Conservation (phyloP, 495 filamentous ascomycete genomes). For the Aeminium ludgeri region DNA sequence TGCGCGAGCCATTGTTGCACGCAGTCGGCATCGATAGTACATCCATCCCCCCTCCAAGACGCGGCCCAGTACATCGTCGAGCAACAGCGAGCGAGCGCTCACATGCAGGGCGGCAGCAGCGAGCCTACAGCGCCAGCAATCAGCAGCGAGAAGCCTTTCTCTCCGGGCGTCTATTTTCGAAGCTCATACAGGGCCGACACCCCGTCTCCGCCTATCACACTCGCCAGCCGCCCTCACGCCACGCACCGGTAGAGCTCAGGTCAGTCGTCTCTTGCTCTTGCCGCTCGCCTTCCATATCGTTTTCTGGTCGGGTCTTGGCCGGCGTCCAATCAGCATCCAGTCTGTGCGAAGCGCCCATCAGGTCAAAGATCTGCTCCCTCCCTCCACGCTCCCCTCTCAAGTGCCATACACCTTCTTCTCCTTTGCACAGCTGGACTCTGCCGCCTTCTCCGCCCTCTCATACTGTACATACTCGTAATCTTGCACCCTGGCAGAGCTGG, state of each 20-base stretch:
- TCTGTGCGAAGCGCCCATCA: constrained; percentile 16
- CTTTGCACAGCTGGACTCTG: constrained; percentile 12
- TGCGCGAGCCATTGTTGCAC: too few relatives aligned
- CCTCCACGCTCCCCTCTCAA: constrained; percentile 2
- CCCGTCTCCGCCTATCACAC: constrained; percentile 27
- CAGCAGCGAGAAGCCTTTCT: too few relatives aligned
- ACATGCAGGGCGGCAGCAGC: background rate
- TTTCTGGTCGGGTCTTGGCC: background rate
- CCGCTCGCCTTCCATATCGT: background rate
- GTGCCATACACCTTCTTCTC: background rate
- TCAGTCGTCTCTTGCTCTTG: constrained; percentile 1
- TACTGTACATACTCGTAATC: constrained; percentile 1
- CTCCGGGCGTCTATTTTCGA: constrained; percentile 26
- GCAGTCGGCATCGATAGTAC: background rate
- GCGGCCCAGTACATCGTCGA: too few relatives aligned
- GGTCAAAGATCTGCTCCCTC: background rate
- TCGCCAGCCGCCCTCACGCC: background rate
- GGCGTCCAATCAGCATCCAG: background rate
- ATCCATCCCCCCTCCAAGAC: background rate
- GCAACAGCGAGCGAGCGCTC: background rate
- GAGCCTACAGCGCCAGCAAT: too few relatives aligned
- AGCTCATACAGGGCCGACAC: constrained; percentile 6
- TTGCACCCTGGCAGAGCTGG: constrained; percentile 9
- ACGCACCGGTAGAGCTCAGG: background rate
- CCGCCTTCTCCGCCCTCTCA: background rate